These are phyloP conservation scores for Colletotrichum sp. DNA, from an alignment of 2,329 filamentous ascomycete genomes.

Conservation along the genomic window DNA sequence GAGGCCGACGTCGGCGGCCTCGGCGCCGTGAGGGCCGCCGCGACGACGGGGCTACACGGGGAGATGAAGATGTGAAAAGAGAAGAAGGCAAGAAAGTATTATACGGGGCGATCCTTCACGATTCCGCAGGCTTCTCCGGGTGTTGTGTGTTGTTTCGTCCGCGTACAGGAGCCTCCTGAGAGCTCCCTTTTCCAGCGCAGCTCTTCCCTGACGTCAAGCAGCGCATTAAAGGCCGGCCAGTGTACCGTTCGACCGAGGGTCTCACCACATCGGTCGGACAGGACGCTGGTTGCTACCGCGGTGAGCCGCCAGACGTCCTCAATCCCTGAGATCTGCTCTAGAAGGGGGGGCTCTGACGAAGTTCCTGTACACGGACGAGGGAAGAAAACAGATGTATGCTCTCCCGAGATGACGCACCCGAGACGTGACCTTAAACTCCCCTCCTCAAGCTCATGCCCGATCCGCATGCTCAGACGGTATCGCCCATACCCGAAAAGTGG, in stretches of 20 bases:
- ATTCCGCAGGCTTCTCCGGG: background rate
- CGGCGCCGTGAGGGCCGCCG: conserved; percentile 13
- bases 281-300: background rate
- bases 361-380: background rate
- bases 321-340: background rate
- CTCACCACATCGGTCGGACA: background rate
- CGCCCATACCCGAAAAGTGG: background rate
- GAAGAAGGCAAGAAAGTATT: background rate
- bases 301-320: background rate
- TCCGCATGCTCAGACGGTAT: background rate
- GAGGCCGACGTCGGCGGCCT: conserved; percentile 29
- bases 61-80: conserved; percentile 17
- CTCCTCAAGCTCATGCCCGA: background rate
- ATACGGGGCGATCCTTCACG: background rate
- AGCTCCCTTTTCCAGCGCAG: background rate
- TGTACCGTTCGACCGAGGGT: background rate
- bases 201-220: background rate
- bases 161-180: background rate
- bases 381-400: background rate
- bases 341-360: background rate
- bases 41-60: background rate
- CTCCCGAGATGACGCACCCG: background rate
- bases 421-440: background rate
- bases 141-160: background rate
- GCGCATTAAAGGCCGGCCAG: background rate